Evolutionary conservation across 768 basidiomycete species (phyloP), one percentile per base, ranked within the genome.

Genomic region (Agaricus sinodeliciosus): DNA sequence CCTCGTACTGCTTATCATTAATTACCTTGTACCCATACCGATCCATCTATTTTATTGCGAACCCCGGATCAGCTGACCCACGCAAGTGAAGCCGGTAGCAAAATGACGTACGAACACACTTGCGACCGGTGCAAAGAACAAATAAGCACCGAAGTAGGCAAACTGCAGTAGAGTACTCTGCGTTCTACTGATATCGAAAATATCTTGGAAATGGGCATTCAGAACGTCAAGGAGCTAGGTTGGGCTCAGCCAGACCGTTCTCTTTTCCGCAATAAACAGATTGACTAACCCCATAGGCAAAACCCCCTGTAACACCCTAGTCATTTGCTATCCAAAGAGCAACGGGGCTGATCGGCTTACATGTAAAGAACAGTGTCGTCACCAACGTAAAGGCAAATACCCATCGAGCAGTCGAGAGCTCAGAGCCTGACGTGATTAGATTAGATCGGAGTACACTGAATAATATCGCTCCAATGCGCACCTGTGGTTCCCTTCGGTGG

Each of bases 301-400:
- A 85, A 0, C 83, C 84, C 82, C 82, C 81, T 76, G 49, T 27
- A 34, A n/a, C n/a, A n/a, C 35, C 19, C 35, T 40, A 39, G 31
- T 31, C 47, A 9, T 37, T 51, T 19, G 37, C 15, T 51, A 16
- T 43, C 26, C 28, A 36, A 27, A 19, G 37, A 22, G 22, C 31
- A 42, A 31, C 25, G 49, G 15, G 37, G 19, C 6, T 22, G 44
- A 13, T 19, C 7, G 34, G 65, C 78, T 57, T 57, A 81, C 82
- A 85, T 26, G 85, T 83, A 67, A 88, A 87, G 74, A 88, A 88
- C 28, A 88, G 71, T 9, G 84, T 79, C 16, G 85, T 88, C 55
- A 90, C 82, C 50, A 88, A 77, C 36, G 72, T 70, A 63, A 85
- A 89, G 7, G 86, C 74, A 62, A 76, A 82, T 25, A 66, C 67